These are phyloP conservation scores for Collybia nuda DNA, from an alignment of 768 basidiomycete genomes.

Conservation along the genomic window DNA sequence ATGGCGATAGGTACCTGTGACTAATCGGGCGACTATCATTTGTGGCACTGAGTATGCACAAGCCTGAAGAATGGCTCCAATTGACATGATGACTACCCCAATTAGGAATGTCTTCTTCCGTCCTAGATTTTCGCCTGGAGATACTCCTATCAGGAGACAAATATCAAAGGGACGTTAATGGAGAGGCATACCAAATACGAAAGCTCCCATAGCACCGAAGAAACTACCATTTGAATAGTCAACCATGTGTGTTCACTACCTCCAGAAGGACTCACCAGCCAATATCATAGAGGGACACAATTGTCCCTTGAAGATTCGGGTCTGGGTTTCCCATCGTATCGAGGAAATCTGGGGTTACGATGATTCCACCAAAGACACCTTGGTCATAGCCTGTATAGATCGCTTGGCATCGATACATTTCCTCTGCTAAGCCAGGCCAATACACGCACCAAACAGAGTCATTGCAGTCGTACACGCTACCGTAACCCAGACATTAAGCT, in stretches of 20 bases:
- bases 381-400: conserved; percentile 44
- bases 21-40: conserved; percentile 47
- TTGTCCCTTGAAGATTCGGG: conserved; percentile 44
- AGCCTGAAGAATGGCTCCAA: conserved; percentile 51
- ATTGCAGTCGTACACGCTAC: conserved; percentile 53
- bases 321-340: conserved; percentile 47
- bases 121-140: conserved; percentile 37
- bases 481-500: conserved; percentile 45
- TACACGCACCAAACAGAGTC: conserved; percentile 43
- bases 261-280: conserved; percentile 34
- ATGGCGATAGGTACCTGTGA: conserved; percentile 34
- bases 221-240: conserved; percentile 26
- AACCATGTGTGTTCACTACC: not conserved
- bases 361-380: conserved; percentile 53
- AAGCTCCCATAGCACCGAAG: conserved; percentile 44
- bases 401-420: too few relatives aligned
- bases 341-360: conserved; percentile 46
- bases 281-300: conserved; percentile 52
- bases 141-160: not conserved
- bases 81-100: conserved; percentile 51
- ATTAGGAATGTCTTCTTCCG: conserved; percentile 48
- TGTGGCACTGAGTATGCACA: conserved; percentile 42
- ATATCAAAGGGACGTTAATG: not conserved
- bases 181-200: conserved; percentile 30
- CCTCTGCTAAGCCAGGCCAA: too few relatives aligned